Percentiles rank a stretch among this genome's conserved stretches.
Conservation (phyloP, 805 yeast genomes). For the Nakazawaea wyomingensis region DNA sequence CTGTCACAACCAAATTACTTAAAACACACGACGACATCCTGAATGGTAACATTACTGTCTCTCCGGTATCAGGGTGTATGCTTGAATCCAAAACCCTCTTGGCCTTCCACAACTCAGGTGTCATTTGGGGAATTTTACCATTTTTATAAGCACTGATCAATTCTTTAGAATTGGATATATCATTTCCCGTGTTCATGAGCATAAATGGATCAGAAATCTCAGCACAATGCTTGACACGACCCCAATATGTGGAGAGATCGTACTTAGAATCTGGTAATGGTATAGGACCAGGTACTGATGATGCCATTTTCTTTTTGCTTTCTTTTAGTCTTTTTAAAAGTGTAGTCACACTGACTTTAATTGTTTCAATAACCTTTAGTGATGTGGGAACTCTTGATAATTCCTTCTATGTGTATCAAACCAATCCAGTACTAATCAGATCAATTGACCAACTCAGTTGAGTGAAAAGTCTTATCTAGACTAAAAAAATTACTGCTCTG, state of each 20-base stretch:
- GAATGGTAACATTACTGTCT: constrained; percentile 86
- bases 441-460: too few species aligned
- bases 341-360: too few species aligned
- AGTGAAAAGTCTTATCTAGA: too few species aligned
- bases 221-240: constrained; percentile 91
- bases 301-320: constrained; percentile 59
- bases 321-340: neutral
- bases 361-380: too few species aligned
- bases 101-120: constrained; percentile 84
- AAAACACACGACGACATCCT: constrained; percentile 96
- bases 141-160: constrained; percentile 67
- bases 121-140: constrained; percentile 59
- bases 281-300: constrained; percentile 78
- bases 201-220: constrained; percentile 89
- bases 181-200: constrained; percentile 65
- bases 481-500: too few species aligned
- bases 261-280: constrained; percentile 75
- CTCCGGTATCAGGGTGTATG: constrained; percentile 95
- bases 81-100: constrained; percentile 86
- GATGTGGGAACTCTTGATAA: too few species aligned
- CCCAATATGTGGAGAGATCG: constrained; percentile 82
- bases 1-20: constrained; percentile 90
- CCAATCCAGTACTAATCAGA: too few species aligned
- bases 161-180: constrained; percentile 59
- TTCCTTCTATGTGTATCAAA: too few species aligned